Evolutionary conservation across 306 rosid species (phyloP), one percentile per base, ranked within the genome.

Genomic region (Chamaecrista fasciculata): DNA sequence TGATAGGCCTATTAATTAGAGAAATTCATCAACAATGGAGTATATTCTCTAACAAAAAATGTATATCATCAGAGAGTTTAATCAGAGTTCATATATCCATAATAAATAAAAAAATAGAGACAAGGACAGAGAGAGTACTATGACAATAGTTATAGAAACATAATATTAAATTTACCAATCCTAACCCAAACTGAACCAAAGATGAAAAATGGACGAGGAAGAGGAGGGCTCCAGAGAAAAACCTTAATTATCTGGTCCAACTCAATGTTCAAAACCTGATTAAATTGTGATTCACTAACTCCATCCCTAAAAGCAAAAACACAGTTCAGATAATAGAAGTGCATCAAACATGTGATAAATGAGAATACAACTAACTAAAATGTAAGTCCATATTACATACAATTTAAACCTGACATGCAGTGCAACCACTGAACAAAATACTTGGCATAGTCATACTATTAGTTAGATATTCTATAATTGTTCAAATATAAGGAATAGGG

Each of bases 211-310:
- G 57, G 72, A 49, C 29, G 48, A 51, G 60, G 28, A 68, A 37
- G 18, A 40, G 70, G 51, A 59, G 46, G 72, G 69, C 77, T 70
- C 70, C 74, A 58, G 31, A 58, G 31, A 67, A 6, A 65, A 78
- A 93, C 98, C 97, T 90, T 88, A 58, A 82, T 74, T 28, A 93
- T 93, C 79, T 90, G 98, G 75, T 80, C 88, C 78, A 90, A 77
- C 89, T 93, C 98, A 9, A 93, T 78, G 67, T 85, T 79, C 84
- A 93, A 80, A 66, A 93, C 97, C 81, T 90, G 97, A 33, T 80
- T 79, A 70, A 93, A 93, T 68, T 93, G 98, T 11, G 98, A 90
- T 76, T 93, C 96, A 47, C 98, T 77, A 31, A 93, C 96, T 60
- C 97, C 98, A 62, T 93, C 98, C 86, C 98, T 93, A 80, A 66